Percentiles rank a stretch among this genome's conserved stretches.
These are phyloP conservation scores for Camillea tinctor DNA, from an alignment of 2,329 filamentous ascomycete species.

Conservation along the genomic window DNA sequence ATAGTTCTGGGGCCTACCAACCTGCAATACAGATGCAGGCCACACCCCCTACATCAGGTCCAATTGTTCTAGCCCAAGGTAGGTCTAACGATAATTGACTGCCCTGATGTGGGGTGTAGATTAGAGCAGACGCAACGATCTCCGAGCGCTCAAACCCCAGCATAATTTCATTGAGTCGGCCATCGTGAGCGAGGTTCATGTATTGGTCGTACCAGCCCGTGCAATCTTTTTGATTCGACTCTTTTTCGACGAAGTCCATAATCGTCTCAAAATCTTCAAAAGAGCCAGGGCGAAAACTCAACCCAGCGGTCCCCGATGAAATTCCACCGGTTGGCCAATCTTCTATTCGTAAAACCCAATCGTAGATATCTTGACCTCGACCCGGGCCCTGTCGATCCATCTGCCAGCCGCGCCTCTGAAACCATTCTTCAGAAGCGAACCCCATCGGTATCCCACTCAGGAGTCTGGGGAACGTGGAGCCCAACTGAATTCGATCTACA, in stretches of 20 bases:
- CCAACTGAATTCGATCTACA: conserved; percentile 54
- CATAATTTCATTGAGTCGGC: conserved; percentile 52
- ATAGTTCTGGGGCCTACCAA: conserved; percentile 33
- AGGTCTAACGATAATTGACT: conserved; percentile 50
- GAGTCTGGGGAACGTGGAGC: conserved; percentile 58
- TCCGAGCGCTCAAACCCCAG: conserved; percentile 47
- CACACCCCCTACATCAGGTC: conserved; percentile 53
- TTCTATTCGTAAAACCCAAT: conserved; percentile 53
- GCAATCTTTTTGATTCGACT: conserved; percentile 44
- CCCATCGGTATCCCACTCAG: conserved; percentile 52
- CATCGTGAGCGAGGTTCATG: conserved; percentile 46
- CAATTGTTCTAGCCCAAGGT: conserved; percentile 54
- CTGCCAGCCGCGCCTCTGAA: conserved; percentile 52
- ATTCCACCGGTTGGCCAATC: conserved; percentile 45
- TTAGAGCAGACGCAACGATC: conserved; percentile 54
- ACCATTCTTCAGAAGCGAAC: conserved; percentile 48
- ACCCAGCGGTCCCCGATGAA: conserved; percentile 35
- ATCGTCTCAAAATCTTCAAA: conserved; percentile 46
- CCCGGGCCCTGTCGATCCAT: conserved; percentile 45
- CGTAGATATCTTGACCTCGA: conserved; percentile 48
- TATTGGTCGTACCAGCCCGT: conserved; percentile 63
- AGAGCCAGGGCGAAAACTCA: conserved; percentile 46
- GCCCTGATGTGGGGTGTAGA: conserved; percentile 48
- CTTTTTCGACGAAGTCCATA: conserved; percentile 48
- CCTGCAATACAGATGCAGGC: conserved; percentile 60